A percentile compares a stretch with the other conserved stretches of the same genome.
These are phyloP conservation scores for Penicillium vulpinum DNA, from an alignment of 2,329 filamentous ascomycete species.

Conservation along the genomic window DNA sequence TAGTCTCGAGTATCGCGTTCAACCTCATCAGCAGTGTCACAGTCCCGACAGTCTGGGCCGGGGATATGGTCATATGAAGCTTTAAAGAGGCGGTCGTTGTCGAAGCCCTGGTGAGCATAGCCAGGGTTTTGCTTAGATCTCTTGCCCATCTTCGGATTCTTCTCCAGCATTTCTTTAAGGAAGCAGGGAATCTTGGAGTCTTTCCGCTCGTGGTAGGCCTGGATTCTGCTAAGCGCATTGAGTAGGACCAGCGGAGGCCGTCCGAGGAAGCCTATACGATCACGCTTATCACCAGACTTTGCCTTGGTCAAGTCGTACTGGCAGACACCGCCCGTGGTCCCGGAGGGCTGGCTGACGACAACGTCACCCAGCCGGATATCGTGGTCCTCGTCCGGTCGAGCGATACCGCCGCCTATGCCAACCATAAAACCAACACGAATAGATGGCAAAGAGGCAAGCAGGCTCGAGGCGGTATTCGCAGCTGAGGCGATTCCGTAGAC, in stretches of 20 bases:
- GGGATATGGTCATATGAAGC: not conserved
- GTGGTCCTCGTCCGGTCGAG: slow-evolving; percentile 5
- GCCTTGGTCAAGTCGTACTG: slow-evolving; percentile 27
- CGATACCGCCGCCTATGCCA: slow-evolving; percentile 26
- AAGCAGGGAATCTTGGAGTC: not conserved
- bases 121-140: slow-evolving; percentile 1
- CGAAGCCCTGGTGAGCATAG: slow-evolving; percentile 15
- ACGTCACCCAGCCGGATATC: slow-evolving; percentile 32
- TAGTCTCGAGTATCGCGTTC: slow-evolving; percentile 7
- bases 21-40: not conserved
- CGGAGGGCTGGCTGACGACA: slow-evolving; percentile 23
- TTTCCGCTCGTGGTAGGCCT: slow-evolving; percentile 13
- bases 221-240: slow-evolving; percentile 15
- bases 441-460: slow-evolving; percentile 15
- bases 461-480: slow-evolving; percentile 5
- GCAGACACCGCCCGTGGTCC: slow-evolving; percentile 20
- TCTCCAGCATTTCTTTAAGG: not conserved
- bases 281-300: slow-evolving; percentile 6
- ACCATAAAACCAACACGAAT: slow-evolving; percentile 24
- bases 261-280: slow-evolving; percentile 17
- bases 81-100: slow-evolving; percentile 18
- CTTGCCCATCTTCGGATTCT: not conserved
- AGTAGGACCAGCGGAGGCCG: slow-evolving; percentile 23
- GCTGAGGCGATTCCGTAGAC: slow-evolving; percentile 14
- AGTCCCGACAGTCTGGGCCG: not conserved